Evolutionary conservation across 495 filamentous ascomycete species (phyloP), one percentile per base, ranked within the genome.

Genomic region (Penicillium paxilli): DNA sequence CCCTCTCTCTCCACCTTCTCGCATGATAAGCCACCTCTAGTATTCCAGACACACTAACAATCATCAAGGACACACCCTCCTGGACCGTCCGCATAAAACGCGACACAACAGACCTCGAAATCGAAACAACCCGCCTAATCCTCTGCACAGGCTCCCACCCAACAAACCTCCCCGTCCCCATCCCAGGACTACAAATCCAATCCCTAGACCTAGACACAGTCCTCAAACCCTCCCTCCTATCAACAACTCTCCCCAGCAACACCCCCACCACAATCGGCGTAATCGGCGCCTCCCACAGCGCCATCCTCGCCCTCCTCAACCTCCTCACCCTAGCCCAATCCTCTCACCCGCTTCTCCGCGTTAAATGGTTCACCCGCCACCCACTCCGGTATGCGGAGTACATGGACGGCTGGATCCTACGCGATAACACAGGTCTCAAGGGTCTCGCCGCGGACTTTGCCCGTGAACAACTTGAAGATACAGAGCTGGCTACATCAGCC

Each of bases 381-480:
- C 66, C 74, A 0, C 75, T 85, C 24, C 80, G 81, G 45, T 86
- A 86, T 42, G 83, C 83, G 14, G 79, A 82, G 59, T 81, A 75
- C 62, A 82, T 70, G 68, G 80, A 83, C 44, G 82, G 79, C 47
- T 86, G 82, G 82, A 82, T 85, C 46, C 65, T 83, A 47, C 79
- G 79, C 44, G 83, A 86, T 53, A 86, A 85, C 66, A 85, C 83
- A 3, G 83, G 83, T 3, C 67, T 86, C 14, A 85, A 86, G 61
- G 83, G 83, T n/a, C 65, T 68, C 3, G 82, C 79, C 0, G 82
- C 82, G 0, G 70, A 78, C n/a, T 87, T 82, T 66, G 83, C 82
- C 3, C 74, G 72, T 40, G 67, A 76, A 12, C 73, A 84, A 42
- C 69, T 86, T 2, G 83, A 85, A 55, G 80, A 79, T 35, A 74